A percentile compares a stretch with the other conserved stretches of the same genome.
phyloP scores from a whole-genome alignment of 2,329 filamentous ascomycete genomes.

The Amylocarpus encephaloides region DNA sequence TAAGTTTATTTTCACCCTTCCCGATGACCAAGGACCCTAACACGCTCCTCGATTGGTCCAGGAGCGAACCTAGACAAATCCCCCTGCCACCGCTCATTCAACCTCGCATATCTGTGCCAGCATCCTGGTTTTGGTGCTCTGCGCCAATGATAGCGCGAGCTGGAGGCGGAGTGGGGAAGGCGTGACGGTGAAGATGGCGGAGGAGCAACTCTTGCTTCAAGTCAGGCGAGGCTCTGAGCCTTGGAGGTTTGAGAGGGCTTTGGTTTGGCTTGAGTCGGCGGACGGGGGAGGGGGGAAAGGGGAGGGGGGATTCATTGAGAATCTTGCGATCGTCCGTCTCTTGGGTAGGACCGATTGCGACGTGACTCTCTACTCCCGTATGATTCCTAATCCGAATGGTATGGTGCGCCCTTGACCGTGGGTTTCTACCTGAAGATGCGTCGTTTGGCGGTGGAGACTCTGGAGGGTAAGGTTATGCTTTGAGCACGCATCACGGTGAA shows the following conservation, averaged over 20 bases:
- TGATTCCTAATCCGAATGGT: background rate
- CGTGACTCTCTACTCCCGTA: background rate
- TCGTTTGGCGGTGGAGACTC: background rate
- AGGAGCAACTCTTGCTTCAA: background rate
- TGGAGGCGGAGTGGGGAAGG: background rate
- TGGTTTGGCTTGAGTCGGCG: background rate
- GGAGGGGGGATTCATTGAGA: background rate
- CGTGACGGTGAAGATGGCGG: slow-evolving; percentile 7
- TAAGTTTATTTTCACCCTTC: slow-evolving; percentile 24
- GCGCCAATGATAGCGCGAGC: background rate
- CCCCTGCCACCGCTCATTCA: slow-evolving; percentile 4
- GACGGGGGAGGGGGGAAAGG: background rate
- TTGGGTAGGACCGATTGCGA: slow-evolving; percentile 4
- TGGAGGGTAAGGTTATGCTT: background rate
- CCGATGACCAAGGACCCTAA: slow-evolving; percentile 15
- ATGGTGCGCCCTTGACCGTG: background rate
- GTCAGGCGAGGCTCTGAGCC: background rate
- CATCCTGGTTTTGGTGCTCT: background rate
- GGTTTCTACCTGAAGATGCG: background rate
- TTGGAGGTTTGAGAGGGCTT: too few species aligned
- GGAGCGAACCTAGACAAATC: background rate
- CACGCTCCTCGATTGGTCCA: background rate
- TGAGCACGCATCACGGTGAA: background rate
- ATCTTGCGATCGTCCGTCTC: background rate
- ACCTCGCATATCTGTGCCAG: background rate